Base-by-base conservation (phyloP, 768 basidiomycete genomes). In the Tubosaeta brunneosetosa region DNA sequence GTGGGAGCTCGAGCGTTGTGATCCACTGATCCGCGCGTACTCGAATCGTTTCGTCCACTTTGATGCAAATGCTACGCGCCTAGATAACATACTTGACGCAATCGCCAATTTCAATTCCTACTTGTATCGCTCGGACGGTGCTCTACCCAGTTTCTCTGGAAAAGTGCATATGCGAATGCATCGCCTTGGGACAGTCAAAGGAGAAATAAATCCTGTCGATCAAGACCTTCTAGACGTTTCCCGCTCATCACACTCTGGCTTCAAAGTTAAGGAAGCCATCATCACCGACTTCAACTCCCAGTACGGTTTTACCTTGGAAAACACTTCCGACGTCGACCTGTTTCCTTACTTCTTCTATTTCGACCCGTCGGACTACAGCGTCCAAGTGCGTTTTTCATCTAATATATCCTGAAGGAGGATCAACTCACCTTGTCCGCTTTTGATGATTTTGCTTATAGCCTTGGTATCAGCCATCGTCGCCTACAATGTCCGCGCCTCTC, bases 341-440 rank as follows among this genome's bases (percentile, higher is more conserved):
- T 63, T 61, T 13, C 62, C 62, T 16, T 62, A 63, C 50, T 25
- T 62, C n/a, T 62, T 63, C 53, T 63, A 60, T 32, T 60, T 62
- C 22, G 61, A 63, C 12, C 61, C 61, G 9, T 57, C 51, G 4
- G 62, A 63, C 38, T 63, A 63, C 9, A 41, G 52, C 22, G 6
- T 63, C 9, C 47, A 57, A 9, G 61, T 63, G 5, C 27, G 52
- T 61, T 8, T 8, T 0, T 40, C 17, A 22, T 40, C 11, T 9
- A 19, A 13, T 34, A 7, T 17, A 44, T 14, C 4, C 51, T 9
- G 11, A 48, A 12, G 7, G 25, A 27, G 8, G 14, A 6, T 25
- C 5, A 31, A 42, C 34, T 37, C 2, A 58, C 37, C 33, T 41
- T 47, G 4, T 19, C 13, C 14, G 4, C 29, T 4, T 27, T 5